phyloP scores from a whole-genome alignment of 2,329 filamentous ascomycete species.

The Lachnellula occidentalis region DNA sequence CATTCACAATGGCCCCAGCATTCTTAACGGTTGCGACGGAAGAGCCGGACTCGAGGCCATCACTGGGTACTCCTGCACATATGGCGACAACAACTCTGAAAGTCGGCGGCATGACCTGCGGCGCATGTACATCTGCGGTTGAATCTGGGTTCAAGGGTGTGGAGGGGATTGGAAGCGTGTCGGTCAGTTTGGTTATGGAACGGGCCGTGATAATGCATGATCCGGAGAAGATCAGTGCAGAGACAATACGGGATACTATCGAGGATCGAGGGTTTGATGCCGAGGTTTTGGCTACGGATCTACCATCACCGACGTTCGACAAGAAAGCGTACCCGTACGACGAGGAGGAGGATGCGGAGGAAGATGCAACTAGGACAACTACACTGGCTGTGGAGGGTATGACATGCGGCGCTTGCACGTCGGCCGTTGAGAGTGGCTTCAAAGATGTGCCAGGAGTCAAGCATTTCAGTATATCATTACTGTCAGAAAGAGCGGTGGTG shows the following conservation, averaged over 20 bases:
- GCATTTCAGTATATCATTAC: constrained; percentile 73
- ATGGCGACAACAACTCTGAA: constrained; percentile 89
- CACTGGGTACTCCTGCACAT: constrained; percentile 37
- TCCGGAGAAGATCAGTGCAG: constrained; percentile 64
- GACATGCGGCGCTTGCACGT: constrained; percentile 88
- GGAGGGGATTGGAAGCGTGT: constrained; percentile 76
- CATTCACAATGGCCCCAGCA: constrained; percentile 26
- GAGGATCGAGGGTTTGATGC: constrained; percentile 92
- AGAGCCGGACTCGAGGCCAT: constrained; percentile 12
- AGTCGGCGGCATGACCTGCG: constrained; percentile 88
- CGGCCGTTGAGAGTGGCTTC: constrained; percentile 76
- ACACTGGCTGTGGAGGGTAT: constrained; percentile 79
- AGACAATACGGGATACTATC: constrained; percentile 76
- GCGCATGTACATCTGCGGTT: constrained; percentile 91
- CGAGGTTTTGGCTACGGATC: constrained; percentile 76
- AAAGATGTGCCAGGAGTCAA: constrained; percentile 68
- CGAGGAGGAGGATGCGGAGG: constrained; percentile 29
- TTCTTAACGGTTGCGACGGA: constrained; percentile 25
- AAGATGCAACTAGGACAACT: constrained; percentile 51
- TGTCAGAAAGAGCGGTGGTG: constrained; percentile 80
- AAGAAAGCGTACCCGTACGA: constrained; percentile 32
- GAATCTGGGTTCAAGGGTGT: constrained; percentile 84
- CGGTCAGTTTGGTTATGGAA: constrained; percentile 91
- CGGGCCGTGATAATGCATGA: constrained; percentile 93
- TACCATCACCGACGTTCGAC: constrained; percentile 48